Percentiles rank a stretch among this genome's conserved stretches.
These are phyloP conservation scores for Trichoderma simmonsii DNA, from an alignment of 2,329 filamentous ascomycete genomes.

Conservation along the genomic window DNA sequence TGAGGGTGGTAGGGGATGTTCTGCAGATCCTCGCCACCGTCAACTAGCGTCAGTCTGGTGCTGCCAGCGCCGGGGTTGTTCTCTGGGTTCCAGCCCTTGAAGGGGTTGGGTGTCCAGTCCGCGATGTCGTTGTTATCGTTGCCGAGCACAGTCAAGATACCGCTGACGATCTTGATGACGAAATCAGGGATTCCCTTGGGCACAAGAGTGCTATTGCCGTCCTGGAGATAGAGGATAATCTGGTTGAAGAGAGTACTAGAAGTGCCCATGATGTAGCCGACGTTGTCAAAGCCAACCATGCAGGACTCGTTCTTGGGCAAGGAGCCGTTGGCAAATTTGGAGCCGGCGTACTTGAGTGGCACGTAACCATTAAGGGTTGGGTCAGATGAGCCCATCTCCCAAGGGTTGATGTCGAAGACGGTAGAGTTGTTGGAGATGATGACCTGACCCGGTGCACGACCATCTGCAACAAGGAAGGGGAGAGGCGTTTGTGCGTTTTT, in stretches of 20 bases:
- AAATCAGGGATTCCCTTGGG: slow-evolving; percentile 48
- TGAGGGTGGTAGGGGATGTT: slow-evolving; percentile 75
- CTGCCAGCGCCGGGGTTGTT: slow-evolving; percentile 43
- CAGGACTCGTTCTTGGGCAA: slow-evolving; percentile 44
- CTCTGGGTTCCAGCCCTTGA: slow-evolving; percentile 48
- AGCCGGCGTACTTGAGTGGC: slow-evolving; percentile 58
- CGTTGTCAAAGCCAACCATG: slow-evolving; percentile 69
- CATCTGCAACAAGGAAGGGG: slow-evolving; percentile 49
- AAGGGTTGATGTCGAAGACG: slow-evolving; percentile 63
- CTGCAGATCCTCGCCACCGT: slow-evolving; percentile 75
- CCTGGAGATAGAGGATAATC: slow-evolving; percentile 64
- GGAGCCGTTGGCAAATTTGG: slow-evolving; percentile 52
- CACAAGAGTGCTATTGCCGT: slow-evolving; percentile 40
- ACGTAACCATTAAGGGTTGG: slow-evolving; percentile 57
- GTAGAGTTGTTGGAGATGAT: slow-evolving; percentile 54
- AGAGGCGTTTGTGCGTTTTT: slow-evolving; percentile 42
- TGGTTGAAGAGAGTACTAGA: slow-evolving; percentile 77
- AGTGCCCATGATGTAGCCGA: slow-evolving; percentile 77
- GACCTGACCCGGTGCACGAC: slow-evolving; percentile 42
- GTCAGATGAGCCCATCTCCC: slow-evolving; percentile 65
- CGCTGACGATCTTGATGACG: slow-evolving; percentile 43
- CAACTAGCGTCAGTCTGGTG: slow-evolving; percentile 66
- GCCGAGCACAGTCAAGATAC: slow-evolving; percentile 55
- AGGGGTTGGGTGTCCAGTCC: slow-evolving; percentile 62
- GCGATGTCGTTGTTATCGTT: slow-evolving; percentile 70